Evolutionary conservation across 2,329 filamentous ascomycete species (phyloP), one percentile per base, ranked within the genome.

Genomic region (Cordyceps militaris): DNA sequence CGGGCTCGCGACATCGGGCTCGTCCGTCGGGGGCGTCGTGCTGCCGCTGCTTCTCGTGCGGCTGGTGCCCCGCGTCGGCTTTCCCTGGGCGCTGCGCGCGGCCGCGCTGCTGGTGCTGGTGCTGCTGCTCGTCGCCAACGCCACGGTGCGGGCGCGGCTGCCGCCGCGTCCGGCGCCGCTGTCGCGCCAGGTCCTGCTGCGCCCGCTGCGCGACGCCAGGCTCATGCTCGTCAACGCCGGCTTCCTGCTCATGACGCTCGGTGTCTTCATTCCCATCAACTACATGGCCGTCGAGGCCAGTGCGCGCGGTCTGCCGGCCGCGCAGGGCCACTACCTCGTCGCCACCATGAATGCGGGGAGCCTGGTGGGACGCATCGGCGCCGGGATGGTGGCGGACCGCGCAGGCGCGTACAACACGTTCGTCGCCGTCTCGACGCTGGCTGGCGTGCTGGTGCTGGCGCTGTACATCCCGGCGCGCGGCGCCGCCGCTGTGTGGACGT

Each of bases 361-460:
- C 54, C 63, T 76, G 2, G 70, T 75, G 42, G 74, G 72, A 0
- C 70, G 72, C 14, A 44, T 73, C 2, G 55, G 66, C 9, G 65
- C 71, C 0, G 71, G 71, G 3, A 49, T 71, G 30, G 44, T 70
- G 10, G 69, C 69, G 3, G 74, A 76, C 63, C 63, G 55, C 43
- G 54, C 73, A 7, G 74, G 74, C 11, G 66, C 66, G 7, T 76
- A 70, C 66, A 76, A 76, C 61, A 65, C 72, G 28, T 74, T 76
- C 49, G 73, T 79, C 23, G 63, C 78, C 10, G 75, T 80, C 50
- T 76, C 75, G 34, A 70, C 70, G 30, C 60, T 77, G 26, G 73
- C 79, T 3, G 66, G 61, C 4, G 38, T 75, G 13, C 64, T 69
- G 61, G 68, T 70, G 10, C 65, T 77, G 6, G 73, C 67, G 26